A percentile compares a stretch with the other conserved stretches of the same genome.
These are phyloP conservation scores for Casaregolazyma lundiana DNA, from an alignment of 1,139 yeast species.

Conservation along the genomic window DNA sequence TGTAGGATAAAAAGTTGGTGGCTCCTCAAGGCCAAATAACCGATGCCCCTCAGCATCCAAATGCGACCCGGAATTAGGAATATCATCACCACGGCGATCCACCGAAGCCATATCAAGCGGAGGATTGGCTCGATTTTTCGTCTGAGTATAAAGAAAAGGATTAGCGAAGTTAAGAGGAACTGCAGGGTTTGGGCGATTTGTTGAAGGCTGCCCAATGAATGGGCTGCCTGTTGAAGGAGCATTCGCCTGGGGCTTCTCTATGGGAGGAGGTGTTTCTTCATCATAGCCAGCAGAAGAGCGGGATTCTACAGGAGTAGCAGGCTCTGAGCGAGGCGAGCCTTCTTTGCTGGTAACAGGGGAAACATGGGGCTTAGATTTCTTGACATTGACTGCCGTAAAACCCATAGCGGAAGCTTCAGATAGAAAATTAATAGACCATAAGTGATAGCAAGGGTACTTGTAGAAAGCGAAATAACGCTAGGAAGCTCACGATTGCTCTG, in stretches of 20 bases:
- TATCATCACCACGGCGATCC: slow-evolving; percentile 10
- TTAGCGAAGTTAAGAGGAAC: slow-evolving; percentile 18
- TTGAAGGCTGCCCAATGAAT: not conserved
- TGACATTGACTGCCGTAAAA: slow-evolving; percentile 21
- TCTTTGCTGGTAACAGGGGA: not conserved
- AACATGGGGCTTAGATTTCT: slow-evolving; percentile 10
- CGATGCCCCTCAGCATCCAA: slow-evolving; percentile 13
- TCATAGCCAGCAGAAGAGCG: not conserved
- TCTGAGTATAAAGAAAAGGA: slow-evolving; percentile 42
- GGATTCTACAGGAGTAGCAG: slow-evolving; percentile 1
- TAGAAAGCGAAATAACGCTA: no score
- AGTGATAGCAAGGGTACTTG: not conserved
- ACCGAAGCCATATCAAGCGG: slow-evolving; percentile 40
- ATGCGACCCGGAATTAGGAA: slow-evolving; percentile 6
- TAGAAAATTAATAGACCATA: not conserved
- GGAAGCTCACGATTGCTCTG: no score
- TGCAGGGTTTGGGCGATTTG: not conserved
- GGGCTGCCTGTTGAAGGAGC: not conserved
- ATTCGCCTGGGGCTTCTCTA: not conserved
- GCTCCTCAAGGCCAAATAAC: slow-evolving; percentile 31
- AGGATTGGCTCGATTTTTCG: slow-evolving; percentile 39
- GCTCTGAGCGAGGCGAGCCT: not conserved
- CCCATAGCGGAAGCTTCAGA: slow-evolving; percentile 17
- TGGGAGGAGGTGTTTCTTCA: not conserved
- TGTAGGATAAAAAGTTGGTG: slow-evolving; percentile 46